Evolutionary conservation across 2,329 filamentous ascomycete species (phyloP).

Genomic region (Talaromyces funiculosus): DNA sequence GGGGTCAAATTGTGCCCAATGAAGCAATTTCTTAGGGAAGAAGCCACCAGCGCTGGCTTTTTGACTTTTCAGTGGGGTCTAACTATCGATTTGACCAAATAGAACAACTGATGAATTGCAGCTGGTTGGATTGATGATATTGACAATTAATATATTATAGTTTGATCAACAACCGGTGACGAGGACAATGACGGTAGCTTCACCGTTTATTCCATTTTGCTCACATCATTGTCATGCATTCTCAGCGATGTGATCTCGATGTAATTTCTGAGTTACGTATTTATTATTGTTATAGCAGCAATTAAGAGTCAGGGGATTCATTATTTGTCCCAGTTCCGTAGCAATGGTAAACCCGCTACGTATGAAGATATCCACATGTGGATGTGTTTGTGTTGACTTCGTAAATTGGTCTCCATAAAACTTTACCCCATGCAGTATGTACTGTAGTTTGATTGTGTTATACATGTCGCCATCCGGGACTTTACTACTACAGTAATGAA

Average conservation of each 20-base stretch:
- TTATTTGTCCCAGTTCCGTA: slow-evolving; percentile 7
- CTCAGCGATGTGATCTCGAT: neutral
- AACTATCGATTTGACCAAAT: neutral
- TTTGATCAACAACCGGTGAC: neutral
- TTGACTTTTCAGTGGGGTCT: neutral
- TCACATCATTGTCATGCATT: neutral
- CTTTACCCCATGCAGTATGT: neutral
- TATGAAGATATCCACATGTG: neutral
- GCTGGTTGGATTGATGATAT: neutral
- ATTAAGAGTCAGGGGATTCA: neutral
- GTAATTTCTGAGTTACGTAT: neutral
- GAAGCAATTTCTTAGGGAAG: neutral
- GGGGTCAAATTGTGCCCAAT: neutral
- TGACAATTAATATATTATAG: neutral
- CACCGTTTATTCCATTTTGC: neutral
- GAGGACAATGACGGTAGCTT: neutral
- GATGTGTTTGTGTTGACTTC: neutral
- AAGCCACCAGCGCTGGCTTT: neutral
- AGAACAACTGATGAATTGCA: neutral
- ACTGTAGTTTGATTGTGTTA: neutral
- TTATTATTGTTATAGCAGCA: neutral
- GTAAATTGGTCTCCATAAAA: neutral
- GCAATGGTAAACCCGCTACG: slow-evolving; percentile 7
- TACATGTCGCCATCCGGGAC: neutral
- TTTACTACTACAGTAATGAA: neutral